phyloP scores from a whole-genome alignment of 2,329 filamentous ascomycete species.

The Rasamsonia emersonii region DNA sequence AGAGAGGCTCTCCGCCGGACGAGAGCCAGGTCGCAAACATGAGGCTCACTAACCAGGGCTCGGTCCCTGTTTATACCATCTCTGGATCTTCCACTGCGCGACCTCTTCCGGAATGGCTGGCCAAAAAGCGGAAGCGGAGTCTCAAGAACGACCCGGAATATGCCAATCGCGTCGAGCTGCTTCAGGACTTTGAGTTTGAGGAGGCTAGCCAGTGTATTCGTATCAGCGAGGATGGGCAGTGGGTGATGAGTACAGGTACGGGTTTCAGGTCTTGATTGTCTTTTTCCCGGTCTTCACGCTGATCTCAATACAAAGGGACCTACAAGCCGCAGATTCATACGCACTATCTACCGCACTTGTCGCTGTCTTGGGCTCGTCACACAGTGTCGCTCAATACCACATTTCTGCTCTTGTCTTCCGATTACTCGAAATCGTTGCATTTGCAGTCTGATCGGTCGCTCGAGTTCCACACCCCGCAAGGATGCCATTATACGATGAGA shows the following conservation, averaged over 20 bases:
- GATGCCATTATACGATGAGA: conserved; percentile 80
- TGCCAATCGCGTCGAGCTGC: conserved; percentile 82
- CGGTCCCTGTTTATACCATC: conserved; percentile 88
- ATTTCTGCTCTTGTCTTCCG: conserved; percentile 76
- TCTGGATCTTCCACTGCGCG: conserved; percentile 82
- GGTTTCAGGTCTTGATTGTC: too few relatives aligned
- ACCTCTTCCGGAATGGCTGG: conserved; percentile 90
- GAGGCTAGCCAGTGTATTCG: conserved; percentile 87
- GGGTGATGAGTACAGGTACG: conserved; percentile 90
- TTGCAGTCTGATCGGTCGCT: conserved; percentile 84
- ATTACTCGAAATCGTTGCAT: conserved; percentile 91
- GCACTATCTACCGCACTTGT: conserved; percentile 89
- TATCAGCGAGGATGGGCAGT: conserved; percentile 90
- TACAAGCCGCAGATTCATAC: conserved; percentile 82
- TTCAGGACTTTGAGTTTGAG: conserved; percentile 97
- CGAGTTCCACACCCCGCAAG: conserved; percentile 85
- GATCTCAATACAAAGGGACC: conserved; percentile 38
- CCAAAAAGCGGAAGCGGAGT: conserved; percentile 77
- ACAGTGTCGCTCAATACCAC: conserved; percentile 87
- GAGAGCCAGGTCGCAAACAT: conserved; percentile 20
- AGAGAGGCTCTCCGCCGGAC: conserved; percentile 1
- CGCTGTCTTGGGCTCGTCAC: conserved; percentile 87
- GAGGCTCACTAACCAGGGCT: conserved; percentile 56
- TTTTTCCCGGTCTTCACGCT: conserved; percentile 7
- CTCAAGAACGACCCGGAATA: conserved; percentile 90